phyloP scores from a whole-genome alignment of 108 stramenopile species.

The Skeletonema marinoi region DNA sequence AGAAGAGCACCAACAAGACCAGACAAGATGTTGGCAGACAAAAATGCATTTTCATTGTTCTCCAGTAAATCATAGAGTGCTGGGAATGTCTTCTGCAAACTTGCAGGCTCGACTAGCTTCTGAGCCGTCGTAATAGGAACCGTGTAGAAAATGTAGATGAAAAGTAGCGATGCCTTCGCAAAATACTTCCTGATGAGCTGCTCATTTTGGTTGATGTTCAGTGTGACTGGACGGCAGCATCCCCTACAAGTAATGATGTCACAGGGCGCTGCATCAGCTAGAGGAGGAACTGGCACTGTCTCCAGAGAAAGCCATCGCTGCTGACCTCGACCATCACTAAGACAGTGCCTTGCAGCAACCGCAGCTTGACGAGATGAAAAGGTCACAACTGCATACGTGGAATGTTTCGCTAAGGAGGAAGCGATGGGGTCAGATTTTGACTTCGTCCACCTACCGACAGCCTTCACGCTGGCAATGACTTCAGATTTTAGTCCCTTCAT shows the following conservation, averaged over 20 bases:
- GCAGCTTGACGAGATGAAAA: conserved; percentile 89
- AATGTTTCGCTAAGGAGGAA: conserved; percentile 59
- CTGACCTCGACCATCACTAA: conserved; percentile 80
- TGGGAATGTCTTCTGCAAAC: conserved; percentile 53
- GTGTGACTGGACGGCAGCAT: conserved; percentile 87
- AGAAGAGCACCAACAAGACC: conserved; percentile 72
- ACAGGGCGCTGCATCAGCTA: conserved; percentile 86
- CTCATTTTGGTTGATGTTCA: conserved; percentile 78
- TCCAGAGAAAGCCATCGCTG: conserved; percentile 67
- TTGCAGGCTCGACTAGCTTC: conserved; percentile 51
- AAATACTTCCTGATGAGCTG: conserved; percentile 61
- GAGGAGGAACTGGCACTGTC: conserved; percentile 76
- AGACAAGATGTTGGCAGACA: conserved; percentile 56
- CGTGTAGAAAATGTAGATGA: conserved; percentile 82
- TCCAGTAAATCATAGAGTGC: conserved; percentile 43
- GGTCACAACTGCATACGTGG: conserved; percentile 87
- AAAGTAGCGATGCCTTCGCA: conserved; percentile 50
- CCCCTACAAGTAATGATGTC: conserved; percentile 76
- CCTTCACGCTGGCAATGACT: conserved; percentile 17
- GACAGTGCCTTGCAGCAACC: conserved; percentile 80
- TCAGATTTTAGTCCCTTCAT: conserved; percentile 5
- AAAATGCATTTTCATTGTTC: conserved; percentile 8
- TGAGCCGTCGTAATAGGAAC: conserved; percentile 40
- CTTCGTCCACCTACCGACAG: conserved; percentile 43
- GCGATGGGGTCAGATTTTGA: conserved; percentile 34